Evolutionary conservation across 2,329 filamentous ascomycete genomes (phyloP).

Genomic region (Venturia nashicola): DNA sequence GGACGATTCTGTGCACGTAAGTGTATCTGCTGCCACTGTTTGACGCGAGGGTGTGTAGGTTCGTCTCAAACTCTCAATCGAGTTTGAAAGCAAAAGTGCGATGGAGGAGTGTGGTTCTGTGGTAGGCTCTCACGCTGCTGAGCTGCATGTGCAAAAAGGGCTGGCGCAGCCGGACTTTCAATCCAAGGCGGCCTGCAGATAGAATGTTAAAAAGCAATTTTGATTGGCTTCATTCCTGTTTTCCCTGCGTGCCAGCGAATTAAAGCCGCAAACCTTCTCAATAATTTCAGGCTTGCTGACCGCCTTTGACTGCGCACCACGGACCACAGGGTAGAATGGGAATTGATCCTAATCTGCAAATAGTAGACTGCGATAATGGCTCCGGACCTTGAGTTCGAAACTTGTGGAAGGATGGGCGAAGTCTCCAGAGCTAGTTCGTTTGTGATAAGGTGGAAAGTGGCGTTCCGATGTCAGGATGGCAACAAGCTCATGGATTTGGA

Average conservation of each 20-base stretch:
- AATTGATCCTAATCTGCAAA: no score
- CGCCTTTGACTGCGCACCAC: background rate
- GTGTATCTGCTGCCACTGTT: no score
- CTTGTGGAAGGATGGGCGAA: background rate
- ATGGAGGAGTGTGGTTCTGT: no score
- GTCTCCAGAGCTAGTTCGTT: background rate
- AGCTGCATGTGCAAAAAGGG: no score
- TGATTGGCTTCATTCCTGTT: background rate
- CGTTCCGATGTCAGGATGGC: background rate
- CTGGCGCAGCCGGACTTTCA: no score
- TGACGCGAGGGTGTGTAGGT: no score
- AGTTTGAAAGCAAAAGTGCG: no score
- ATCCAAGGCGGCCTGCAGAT: no score
- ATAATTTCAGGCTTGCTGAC: background rate
- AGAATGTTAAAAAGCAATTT: background rate
- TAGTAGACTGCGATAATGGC: background rate
- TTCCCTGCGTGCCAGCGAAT: background rate
- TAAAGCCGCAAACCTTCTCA: slow-evolving; percentile 1
- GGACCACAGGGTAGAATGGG: background rate
- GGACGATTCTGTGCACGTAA: no score
- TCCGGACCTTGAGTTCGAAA: background rate
- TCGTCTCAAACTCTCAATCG: no score
- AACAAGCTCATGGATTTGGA: background rate
- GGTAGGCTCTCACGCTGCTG: no score
- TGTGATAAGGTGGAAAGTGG: background rate